Conservation (phyloP, 2,329 filamentous ascomycete genomes). For the Aspergillus ochraceus region DNA sequence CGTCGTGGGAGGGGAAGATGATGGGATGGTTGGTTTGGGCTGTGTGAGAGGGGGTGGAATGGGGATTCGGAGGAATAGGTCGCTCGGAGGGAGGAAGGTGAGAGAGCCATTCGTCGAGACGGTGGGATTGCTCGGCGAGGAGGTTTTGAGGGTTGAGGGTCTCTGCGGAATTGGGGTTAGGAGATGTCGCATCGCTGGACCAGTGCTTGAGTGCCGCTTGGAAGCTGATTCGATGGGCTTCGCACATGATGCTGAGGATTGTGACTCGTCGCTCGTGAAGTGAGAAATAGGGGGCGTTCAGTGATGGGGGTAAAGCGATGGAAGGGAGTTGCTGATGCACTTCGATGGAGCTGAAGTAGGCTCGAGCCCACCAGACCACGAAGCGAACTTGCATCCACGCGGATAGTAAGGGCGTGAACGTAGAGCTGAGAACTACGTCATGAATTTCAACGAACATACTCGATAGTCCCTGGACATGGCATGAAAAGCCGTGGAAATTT, state of each 20-base stretch:
- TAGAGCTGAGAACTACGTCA: not conserved
- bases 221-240: slow-evolving; percentile 24
- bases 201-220: slow-evolving; percentile 10
- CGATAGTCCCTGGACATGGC: slow-evolving; percentile 18
- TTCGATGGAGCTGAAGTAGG: slow-evolving; percentile 24
- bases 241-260: slow-evolving; percentile 24
- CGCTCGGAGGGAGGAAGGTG: slow-evolving; percentile 18
- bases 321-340: slow-evolving; percentile 16
- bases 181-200: not conserved
- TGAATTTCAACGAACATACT: slow-evolving; percentile 2
- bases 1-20: slow-evolving; percentile 20
- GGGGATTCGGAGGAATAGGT: slow-evolving; percentile 1
- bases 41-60: not conserved
- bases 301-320: slow-evolving; percentile 8
- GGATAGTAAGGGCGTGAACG: slow-evolving; percentile 14
- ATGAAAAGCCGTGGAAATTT: slow-evolving; percentile 24
- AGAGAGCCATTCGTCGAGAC: slow-evolving; percentile 19
- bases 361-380: slow-evolving; percentile 28
- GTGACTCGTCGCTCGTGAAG: slow-evolving; percentile 17
- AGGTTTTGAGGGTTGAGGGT: not conserved
- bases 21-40: not conserved
- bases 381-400: slow-evolving; percentile 25
- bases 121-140: not conserved
- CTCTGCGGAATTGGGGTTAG: not conserved
- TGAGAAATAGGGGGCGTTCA: not conserved